Base-by-base conservation (phyloP, 805 yeast species). In the Candida corydali region DNA sequence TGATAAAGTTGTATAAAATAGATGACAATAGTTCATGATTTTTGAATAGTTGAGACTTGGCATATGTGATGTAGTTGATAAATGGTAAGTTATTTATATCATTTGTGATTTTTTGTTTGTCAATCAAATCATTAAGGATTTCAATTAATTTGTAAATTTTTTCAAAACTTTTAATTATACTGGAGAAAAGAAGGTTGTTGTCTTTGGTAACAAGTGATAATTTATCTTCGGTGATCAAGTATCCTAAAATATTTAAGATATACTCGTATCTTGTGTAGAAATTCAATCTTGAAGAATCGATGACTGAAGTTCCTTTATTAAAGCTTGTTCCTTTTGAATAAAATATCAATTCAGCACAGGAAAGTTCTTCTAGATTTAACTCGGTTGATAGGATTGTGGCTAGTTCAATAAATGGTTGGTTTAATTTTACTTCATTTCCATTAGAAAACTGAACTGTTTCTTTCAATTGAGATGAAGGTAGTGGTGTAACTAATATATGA, bases 21-120 rank as follows among this genome's bases (percentile, higher is more conserved):
- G 80, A 84, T 29, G 89, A 81, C 37, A 89, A 58, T 2, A 70
- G 52, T 49, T 86, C 95, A 54, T 88, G 93, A 47, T 81, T 80
- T 34, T 65, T 66, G 36, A 77, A 70, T 19, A 86, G 63, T 44
- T 77, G 78, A 38, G 75, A 76, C 43, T 87, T 75, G 50, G 83
- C 74, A 48, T 74, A 80, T 25, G 66, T 68, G 24, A 82, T 55
- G 15, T 61, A 51, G 41, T 51, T 53, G 24, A 64, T 57, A 32
- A 65, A 63, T 14, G 15, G 67, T 47, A 43, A 68, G 57, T 52
- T 69, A 45, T 71, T 61, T 38, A 69, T 55, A 44, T 84, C 80
- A 44, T 78, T 62, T 1, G 70, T 60, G 34, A 83, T 61, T 58
- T 74, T 69, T 41, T 63, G 67, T 38, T 65, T 68, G 41, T 64